Conservation (phyloP, 1,284 basidiomycete species). For the Ceraceosorus bombacis region DNA sequence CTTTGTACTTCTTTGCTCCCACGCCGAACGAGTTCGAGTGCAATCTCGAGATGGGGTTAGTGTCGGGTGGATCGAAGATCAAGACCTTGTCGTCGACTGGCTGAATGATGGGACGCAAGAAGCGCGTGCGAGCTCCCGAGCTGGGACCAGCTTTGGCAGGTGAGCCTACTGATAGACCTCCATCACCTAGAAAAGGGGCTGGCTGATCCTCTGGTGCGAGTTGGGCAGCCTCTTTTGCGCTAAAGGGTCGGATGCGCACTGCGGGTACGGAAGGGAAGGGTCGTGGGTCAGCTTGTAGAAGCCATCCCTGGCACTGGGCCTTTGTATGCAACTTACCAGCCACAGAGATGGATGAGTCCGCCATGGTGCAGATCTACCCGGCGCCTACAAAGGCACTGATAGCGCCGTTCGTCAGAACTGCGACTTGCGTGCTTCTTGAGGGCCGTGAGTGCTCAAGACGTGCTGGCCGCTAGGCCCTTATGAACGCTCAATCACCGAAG, state of each 20-base stretch:
- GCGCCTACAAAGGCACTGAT: too few relatives aligned
- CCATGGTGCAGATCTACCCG: constrained; percentile 10
- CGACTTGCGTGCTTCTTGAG: too few relatives aligned
- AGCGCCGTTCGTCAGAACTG: too few relatives aligned
- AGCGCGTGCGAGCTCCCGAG: constrained; percentile 18
- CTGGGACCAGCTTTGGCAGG: constrained; percentile 3
- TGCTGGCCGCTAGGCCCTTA: too few relatives aligned
- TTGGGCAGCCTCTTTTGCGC: constrained; percentile 33
- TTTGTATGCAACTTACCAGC: constrained; percentile 2
- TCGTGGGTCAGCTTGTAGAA: constrained; percentile 1
- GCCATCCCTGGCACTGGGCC: neutral
- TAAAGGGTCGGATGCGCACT: constrained; percentile 46
- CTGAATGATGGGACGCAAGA: constrained; percentile 42
- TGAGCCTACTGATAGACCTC: constrained; percentile 36
- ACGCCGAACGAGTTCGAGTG: constrained; percentile 12
- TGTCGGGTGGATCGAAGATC: constrained; percentile 46
- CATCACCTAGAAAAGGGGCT: constrained; percentile 46
- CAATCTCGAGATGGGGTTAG: constrained; percentile 30
- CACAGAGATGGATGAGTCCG: constrained; percentile 18
- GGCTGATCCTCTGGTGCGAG: constrained; percentile 36
- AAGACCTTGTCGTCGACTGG: constrained; percentile 46
- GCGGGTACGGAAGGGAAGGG: constrained; percentile 5
- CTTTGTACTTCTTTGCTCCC: constrained; percentile 18
- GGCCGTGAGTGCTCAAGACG: too few relatives aligned
- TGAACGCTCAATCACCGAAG: too few relatives aligned